Conservation (phyloP, 306 rosid genomes). For the Malus orientalis region DNA sequence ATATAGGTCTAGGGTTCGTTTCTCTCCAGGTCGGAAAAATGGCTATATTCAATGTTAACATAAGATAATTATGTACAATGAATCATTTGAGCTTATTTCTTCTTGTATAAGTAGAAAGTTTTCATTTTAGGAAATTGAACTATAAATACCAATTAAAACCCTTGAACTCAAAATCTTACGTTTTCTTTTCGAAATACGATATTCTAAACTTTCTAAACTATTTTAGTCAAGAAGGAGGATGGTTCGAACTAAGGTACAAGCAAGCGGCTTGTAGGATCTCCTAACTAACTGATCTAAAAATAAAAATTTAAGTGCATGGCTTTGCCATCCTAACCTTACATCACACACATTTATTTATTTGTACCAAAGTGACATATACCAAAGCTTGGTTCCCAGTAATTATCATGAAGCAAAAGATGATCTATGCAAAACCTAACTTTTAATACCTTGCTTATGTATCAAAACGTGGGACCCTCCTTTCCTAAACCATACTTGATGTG, state of each 20-base stretch:
- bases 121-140: neutral
- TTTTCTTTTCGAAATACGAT: neutral
- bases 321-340: neutral
- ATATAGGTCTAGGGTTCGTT: no score
- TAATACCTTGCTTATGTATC: neutral
- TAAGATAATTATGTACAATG: neutral
- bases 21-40: neutral
- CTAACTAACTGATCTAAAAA: neutral
- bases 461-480: neutral
- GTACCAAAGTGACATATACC: neutral
- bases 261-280: rapidly evolving
- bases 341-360: neutral
- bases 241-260: no score
- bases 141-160: neutral
- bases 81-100: neutral
- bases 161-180: neutral
- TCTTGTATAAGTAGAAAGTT: neutral
- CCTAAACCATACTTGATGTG: conserved; percentile 10
- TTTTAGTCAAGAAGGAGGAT: neutral
- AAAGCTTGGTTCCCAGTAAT: neutral
- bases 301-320: neutral
- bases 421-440: neutral
- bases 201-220: no score
- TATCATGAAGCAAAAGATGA: neutral
- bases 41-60: neutral